These are phyloP conservation scores for Allantophomopsis lycopodina DNA, from an alignment of 2,329 filamentous ascomycete genomes.

Conservation along the genomic window DNA sequence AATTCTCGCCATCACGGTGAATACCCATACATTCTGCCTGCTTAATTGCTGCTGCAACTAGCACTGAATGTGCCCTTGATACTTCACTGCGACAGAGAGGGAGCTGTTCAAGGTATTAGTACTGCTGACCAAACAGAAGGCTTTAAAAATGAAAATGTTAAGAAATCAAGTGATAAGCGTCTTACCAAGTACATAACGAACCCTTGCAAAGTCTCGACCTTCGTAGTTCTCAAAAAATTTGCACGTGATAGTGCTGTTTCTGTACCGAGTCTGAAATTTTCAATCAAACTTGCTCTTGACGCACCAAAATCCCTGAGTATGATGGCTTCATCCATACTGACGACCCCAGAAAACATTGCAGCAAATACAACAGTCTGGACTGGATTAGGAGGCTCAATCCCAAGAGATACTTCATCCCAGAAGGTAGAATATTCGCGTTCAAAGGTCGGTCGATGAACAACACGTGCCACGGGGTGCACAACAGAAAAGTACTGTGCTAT, in stretches of 20 bases:
- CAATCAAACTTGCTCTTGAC: slow-evolving; percentile 40
- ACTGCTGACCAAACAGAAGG: background rate
- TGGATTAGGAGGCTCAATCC: slow-evolving; percentile 47
- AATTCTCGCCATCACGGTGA: slow-evolving; percentile 54
- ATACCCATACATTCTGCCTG: slow-evolving; percentile 60
- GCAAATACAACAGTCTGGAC: slow-evolving; percentile 58
- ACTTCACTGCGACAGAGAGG: slow-evolving; percentile 60
- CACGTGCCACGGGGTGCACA: slow-evolving; percentile 56
- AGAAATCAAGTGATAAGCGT: slow-evolving; percentile 4
- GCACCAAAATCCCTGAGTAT: slow-evolving; percentile 38
- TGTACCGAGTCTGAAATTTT: slow-evolving; percentile 49
- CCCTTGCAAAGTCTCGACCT: slow-evolving; percentile 62
- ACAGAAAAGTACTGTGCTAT: slow-evolving; percentile 53
- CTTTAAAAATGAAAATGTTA: background rate
- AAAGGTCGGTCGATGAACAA: slow-evolving; percentile 52
- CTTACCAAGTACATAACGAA: slow-evolving; percentile 64
- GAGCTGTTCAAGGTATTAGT: slow-evolving; percentile 28
- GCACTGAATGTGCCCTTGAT: slow-evolving; percentile 58
- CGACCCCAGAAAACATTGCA: slow-evolving; percentile 52
- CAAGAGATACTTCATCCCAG: slow-evolving; percentile 45
- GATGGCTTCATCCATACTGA: slow-evolving; percentile 46
- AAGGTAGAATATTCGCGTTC: slow-evolving; percentile 50
- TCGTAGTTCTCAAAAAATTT: slow-evolving; percentile 58
- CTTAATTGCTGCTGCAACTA: slow-evolving; percentile 57
- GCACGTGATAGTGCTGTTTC: slow-evolving; percentile 56